Evolutionary conservation across 805 yeast genomes (phyloP).

Genomic region (Suhomyces prunicola): DNA sequence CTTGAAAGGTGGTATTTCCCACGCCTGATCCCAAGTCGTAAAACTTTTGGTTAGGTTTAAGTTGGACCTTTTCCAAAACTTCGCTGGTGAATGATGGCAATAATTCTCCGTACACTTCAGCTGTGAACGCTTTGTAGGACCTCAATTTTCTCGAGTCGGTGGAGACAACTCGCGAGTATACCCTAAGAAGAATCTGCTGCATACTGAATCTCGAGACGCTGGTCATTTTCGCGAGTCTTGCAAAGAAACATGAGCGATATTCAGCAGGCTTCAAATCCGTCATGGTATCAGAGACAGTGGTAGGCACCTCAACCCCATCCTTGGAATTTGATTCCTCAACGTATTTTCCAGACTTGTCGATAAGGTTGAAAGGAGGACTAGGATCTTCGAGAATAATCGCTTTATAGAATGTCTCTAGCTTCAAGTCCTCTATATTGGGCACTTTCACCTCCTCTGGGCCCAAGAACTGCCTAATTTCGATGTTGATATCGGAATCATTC

Average conservation of each 20-base stretch:
- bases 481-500: constrained; percentile 19
- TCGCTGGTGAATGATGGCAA: constrained; percentile 72
- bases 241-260: constrained; percentile 19
- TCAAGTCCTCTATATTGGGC: constrained; percentile 18
- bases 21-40: constrained; percentile 94
- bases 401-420: constrained; percentile 17
- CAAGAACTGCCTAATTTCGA: constrained; percentile 18
- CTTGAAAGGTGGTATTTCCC: constrained; percentile 87
- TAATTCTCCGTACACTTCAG: constrained; percentile 87
- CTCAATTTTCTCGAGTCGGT: constrained; percentile 64
- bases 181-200: constrained; percentile 69
- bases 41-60: constrained; percentile 55
- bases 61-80: constrained; percentile 55
- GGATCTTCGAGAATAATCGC: constrained; percentile 10
- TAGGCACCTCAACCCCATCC: constrained; percentile 5
- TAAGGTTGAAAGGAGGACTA: constrained; percentile 10
- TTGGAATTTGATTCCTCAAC: background rate
- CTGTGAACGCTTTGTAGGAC: constrained; percentile 81
- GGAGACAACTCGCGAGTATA: constrained; percentile 75
- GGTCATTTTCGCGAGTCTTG: constrained; percentile 16
- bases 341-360: background rate
- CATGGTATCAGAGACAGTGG: background rate
- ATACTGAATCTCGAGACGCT: constrained; percentile 33
- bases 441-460: constrained; percentile 10
- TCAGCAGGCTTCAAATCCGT: constrained; percentile 16